A percentile compares a stretch with the other conserved stretches of the same genome.
Conservation (phyloP, 2,329 filamentous ascomycete species). For the Aspergillus ruber region DNA sequence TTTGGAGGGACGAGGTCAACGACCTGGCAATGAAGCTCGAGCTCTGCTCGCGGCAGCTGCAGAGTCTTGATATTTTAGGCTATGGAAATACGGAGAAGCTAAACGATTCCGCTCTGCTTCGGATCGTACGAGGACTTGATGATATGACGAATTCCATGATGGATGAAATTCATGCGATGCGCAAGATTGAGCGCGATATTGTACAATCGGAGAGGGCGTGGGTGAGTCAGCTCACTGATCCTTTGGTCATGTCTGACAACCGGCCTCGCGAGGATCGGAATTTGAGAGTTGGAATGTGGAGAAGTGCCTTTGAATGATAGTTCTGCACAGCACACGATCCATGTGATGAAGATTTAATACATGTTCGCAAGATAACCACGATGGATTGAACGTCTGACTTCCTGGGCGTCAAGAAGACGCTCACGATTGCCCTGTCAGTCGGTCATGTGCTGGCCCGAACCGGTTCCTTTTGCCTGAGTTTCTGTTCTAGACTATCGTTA, state of each 20-base stretch:
- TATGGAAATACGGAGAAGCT: slow-evolving; percentile 20
- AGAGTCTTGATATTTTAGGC: slow-evolving; percentile 30
- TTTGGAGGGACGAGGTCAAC: slow-evolving; percentile 30
- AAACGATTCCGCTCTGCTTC: slow-evolving; percentile 26
- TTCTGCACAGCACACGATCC: no score
- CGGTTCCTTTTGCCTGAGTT: no score
- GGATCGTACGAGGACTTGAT: slow-evolving; percentile 21
- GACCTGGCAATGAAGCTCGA: slow-evolving; percentile 28
- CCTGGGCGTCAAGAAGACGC: neutral
- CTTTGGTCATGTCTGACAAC: slow-evolving; percentile 10
- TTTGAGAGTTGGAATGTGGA: slow-evolving; percentile 23
- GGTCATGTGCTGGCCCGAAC: no score
- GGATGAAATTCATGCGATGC: slow-evolving; percentile 31
- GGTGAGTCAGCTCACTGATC: slow-evolving; percentile 24
- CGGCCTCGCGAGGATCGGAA: slow-evolving; percentile 6
- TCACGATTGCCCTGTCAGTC: no score
- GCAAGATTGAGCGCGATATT: slow-evolving; percentile 29
- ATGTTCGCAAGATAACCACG: neutral
- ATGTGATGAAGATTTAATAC: no score
- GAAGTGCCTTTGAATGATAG: slow-evolving; percentile 1
- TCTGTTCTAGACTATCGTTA: no score
- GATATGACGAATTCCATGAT: slow-evolving; percentile 29
- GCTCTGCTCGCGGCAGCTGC: slow-evolving; percentile 28
- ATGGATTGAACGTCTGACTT: neutral
- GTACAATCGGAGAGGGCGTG: slow-evolving; percentile 27